phyloP scores from a whole-genome alignment of 495 filamentous ascomycete species.

The Xylaria castorea region DNA sequence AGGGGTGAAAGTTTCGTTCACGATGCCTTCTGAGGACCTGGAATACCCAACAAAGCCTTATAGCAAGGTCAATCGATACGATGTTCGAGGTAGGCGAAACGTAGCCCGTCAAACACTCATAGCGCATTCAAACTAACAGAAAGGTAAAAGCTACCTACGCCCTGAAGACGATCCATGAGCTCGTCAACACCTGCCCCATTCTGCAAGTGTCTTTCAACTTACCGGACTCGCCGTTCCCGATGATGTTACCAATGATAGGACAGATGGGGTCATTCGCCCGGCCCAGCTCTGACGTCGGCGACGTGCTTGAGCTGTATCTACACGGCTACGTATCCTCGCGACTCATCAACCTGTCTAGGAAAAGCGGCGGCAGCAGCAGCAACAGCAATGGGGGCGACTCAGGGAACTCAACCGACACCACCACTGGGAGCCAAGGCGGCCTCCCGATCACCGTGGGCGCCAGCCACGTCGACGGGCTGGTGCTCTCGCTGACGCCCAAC shows the following conservation, averaged over 20 bases:
- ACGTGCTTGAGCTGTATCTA: slow-evolving; percentile 80
- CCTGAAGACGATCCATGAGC: slow-evolving; percentile 74
- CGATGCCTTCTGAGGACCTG: slow-evolving; percentile 58
- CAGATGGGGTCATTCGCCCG: slow-evolving; percentile 75
- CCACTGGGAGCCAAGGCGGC: slow-evolving; percentile 38
- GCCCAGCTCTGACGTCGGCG: slow-evolving; percentile 67
- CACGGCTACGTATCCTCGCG: slow-evolving; percentile 88
- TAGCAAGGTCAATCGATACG: slow-evolving; percentile 77
- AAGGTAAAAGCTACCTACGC: slow-evolving; percentile 70
- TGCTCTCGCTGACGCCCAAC: slow-evolving; percentile 79
- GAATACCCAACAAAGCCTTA: slow-evolving; percentile 70
- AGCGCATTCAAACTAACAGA: slow-evolving; percentile 11
- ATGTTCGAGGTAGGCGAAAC: slow-evolving; percentile 63
- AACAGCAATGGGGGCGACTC: slow-evolving; percentile 33
- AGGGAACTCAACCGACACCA: not conserved
- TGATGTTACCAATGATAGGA: slow-evolving; percentile 82
- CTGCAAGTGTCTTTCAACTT: slow-evolving; percentile 84
- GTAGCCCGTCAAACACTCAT: not conserved
- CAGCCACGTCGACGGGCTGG: slow-evolving; percentile 73
- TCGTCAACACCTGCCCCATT: slow-evolving; percentile 78
- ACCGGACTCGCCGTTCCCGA: slow-evolving; percentile 70
- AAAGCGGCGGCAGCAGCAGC: slow-evolving; percentile 33
- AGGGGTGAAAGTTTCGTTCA: slow-evolving; percentile 24
- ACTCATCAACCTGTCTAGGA: slow-evolving; percentile 72
- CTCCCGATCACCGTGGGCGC: slow-evolving; percentile 70